These are phyloP conservation scores for Misopates orontium DNA, from an alignment of 257 asterid species.

Conservation along the genomic window DNA sequence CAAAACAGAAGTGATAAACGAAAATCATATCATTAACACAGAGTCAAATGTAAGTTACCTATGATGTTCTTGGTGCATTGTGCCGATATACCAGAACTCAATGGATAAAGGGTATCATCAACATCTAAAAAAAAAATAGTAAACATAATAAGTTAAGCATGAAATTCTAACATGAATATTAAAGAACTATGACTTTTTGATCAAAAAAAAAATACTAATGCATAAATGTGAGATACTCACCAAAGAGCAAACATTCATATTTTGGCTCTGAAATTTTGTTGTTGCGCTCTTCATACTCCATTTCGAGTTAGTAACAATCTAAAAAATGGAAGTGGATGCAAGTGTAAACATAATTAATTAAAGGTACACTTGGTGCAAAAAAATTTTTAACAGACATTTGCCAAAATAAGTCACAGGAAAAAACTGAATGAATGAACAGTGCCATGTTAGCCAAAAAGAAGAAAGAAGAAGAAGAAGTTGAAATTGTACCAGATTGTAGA, in stretches of 20 bases:
- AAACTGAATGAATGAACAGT: too few relatives aligned
- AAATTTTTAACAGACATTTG: too few relatives aligned
- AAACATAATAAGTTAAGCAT: too few relatives aligned
- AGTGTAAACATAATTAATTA: neutral
- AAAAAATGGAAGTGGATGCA: conserved; percentile 5
- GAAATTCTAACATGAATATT: too few relatives aligned
- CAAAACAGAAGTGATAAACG: too few relatives aligned
- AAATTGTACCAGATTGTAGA: conserved; percentile 27
- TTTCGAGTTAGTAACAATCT: conserved; percentile 32
- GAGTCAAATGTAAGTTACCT: conserved; percentile 58
- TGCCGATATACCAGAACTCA: conserved; percentile 72
- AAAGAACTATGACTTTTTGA: too few relatives aligned
- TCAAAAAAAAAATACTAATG: too few relatives aligned
- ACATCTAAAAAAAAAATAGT: conserved; percentile 58
- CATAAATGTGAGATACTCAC: conserved; percentile 41
- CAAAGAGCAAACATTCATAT: conserved; percentile 83
- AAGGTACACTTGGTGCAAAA: neutral
- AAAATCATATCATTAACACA: too few relatives aligned
- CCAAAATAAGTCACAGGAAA: too few relatives aligned
- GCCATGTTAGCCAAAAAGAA: too few relatives aligned
- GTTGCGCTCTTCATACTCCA: conserved; percentile 51
- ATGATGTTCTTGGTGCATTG: conserved; percentile 73
- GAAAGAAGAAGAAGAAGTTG: neutral
- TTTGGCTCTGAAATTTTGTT: conserved; percentile 45
- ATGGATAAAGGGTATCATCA: conserved; percentile 87